Base-by-base conservation (phyloP, 805 yeast genomes). In the Sugiyamaella americana region DNA sequence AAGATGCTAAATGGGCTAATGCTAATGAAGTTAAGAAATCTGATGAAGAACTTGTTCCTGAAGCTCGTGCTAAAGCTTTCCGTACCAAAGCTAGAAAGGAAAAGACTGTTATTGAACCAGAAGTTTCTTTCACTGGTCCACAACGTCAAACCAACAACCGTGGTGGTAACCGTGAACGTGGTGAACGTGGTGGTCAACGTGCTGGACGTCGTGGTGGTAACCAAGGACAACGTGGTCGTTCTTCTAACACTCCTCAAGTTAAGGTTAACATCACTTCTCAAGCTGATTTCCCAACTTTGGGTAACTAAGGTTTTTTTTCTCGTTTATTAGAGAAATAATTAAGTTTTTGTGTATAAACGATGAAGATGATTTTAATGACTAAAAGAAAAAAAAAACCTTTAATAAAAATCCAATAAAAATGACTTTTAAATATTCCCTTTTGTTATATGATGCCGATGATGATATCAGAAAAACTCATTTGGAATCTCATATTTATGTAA, bases 81-180 rank as follows among this genome's bases (percentile, higher is more conserved):
- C 83, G 79, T 72, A 63, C 74, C 64, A 88, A 87, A 79, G 75
- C 81, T 55, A 76, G 73, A 68, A 89, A 89, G 80, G 84, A 84
- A 69, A 87, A 87, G 83, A 76, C 72, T 63, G 70, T 74, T 65
- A 74, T 88, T 64, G 91, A 86, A 56, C 73, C 86, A 59, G 80
- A 80, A 59, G 84, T 89, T 52, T 70, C 52, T 53, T 84, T 83
- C 65, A 73, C 83, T 58, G 88, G 63, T 62, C 58, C 57, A 29
- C 44, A 40, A 45, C 34, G 20, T 37, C 47, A 26, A 17, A 20
- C 41, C 26, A 40, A 36, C 35, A 47, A 41, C 43, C 72, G 73
- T 53, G 65, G 44, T 59, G 29, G 20, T 36, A 16, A 6, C 18
- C 21, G 16, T 16, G 32, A 26, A 13, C 32, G 19, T 16, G 36